Evolutionary conservation across 192 early-diverging fungal genomes (phyloP), one percentile per base, ranked within the genome.

Genomic region (Coemansia sp.): DNA sequence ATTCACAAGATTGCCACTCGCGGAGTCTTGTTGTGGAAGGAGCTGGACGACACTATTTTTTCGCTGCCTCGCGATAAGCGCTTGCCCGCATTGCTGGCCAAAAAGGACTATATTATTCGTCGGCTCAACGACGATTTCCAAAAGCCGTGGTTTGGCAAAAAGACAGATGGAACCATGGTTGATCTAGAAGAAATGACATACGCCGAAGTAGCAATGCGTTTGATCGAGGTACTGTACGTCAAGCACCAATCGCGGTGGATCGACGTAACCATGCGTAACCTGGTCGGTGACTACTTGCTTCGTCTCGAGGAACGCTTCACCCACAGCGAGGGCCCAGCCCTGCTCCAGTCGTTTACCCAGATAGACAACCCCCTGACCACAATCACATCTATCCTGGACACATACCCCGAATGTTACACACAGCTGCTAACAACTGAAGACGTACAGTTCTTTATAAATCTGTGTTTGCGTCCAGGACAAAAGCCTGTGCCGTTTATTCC

Each of bases 1-100:
- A 97, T 97, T 66, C 95, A 97, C 87, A 95, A 95, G 84, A 87
- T 97, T 58, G 95, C 95, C 53, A 97, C 91, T 53, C 91, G 93
- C 44, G 95, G 95, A 73, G 90, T 95, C 50, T 72, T 82, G 64
- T 81, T 97, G 51, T 97, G 95, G 95, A 92, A 91, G 74, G 95
- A 97, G 75, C 82, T 97, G 69, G 95, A 97, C 66, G 95, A 97
- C 59, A 90, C 87, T 26, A 88, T 97, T 62, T 91, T 97, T 66
- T 80, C 76, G 51, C 87, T 95, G 37, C 92, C 95, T 26, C 86
- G 89, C 59, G 95, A 94, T 52, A 95, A 97, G 85, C 89, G 94
- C 49, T 59, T 91, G 36, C 74, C 88, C 57, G 89, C 85, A 31
- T 74, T 97, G 58, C 64, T 90, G 65, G 87, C 88, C 66, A 94